Base-by-base conservation (phyloP, 2,329 filamentous ascomycete genomes). In the Microdochium paspali region DNA sequence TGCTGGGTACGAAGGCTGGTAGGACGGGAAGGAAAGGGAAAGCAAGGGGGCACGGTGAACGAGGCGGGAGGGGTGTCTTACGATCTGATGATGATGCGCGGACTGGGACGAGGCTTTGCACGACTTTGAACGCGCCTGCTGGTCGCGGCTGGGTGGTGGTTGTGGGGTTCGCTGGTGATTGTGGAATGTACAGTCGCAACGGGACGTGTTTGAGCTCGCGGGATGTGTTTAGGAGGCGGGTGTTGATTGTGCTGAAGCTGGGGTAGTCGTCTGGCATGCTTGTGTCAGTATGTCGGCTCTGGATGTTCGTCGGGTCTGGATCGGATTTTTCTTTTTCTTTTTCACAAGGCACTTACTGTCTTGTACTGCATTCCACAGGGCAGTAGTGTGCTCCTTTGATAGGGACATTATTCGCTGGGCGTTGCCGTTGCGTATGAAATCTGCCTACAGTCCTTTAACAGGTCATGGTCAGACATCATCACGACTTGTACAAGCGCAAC, bases 391-490 rank as follows among this genome's bases (percentile, higher is more conserved):
- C 43, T 87, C 82, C 62, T 90, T 90, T 51, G 85, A 89, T 58
- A 96, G 71, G 47, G 82, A 84, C 88, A 95, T 95, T 59, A 95
- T 90, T 51, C 86, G 84, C 62, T 91, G 90, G 15, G 88, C 89
- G 47, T 86, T 93, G 42, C 90, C 89, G 56, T 93, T 91, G 46
- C 90, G 80, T 45, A 95, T 72, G 56, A 90, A 95, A 65, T 95
- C 90, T 25, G 90, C 90, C 74, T 80, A 48, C n/a, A n/a, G n/a
- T n/a, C n/a, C 45, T 44, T 31, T 45, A 21, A 20, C 20, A 28
- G 24, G 30, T 48, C 40, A 49, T 44, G n/a, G 15, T 31, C 21
- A 30, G 28, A 28, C 26, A 28, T 28, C 26, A 28, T 28, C 26
- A 28, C 26, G 7, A 28, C 26, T 20, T 47, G 44, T 3, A 32